Evolutionary conservation across 176 grass and related monocot species (phyloP), one percentile per base, ranked within the genome.

Genomic region (Oryza glumipatula): DNA sequence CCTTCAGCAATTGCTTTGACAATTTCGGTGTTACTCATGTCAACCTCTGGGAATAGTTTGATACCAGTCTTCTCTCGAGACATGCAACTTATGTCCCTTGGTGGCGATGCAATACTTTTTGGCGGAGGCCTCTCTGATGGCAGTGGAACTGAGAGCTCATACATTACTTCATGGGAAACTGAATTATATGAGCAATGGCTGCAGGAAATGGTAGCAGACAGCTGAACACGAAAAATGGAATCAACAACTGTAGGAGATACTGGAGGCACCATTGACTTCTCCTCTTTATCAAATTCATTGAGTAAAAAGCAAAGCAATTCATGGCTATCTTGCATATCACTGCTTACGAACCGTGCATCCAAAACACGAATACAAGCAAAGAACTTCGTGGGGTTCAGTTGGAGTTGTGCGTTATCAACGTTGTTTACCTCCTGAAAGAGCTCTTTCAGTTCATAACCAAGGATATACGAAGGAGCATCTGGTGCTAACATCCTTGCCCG

Each of bases 321-420:
- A 66, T 90, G 86, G 83, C 95, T 95, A 66, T 98, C 89, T 6
- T 90, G 88, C 76, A 94, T 87, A 60, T 60, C 44, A 33, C 56
- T 28, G 9, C 26, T 67, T 36, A 26, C 14, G 12, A 79, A 98
- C 45, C 49, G 81, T 11, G 35, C 68, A 75, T 92, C 65, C 70
- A 65, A 85, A 23, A 21, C 11, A 0, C 60, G 65, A 49, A 98
- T 32, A 65, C 69, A 61, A 73, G 3, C 24, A 44, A 94, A 75
- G 77, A 98, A 77, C n/a, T 68, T 77, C 7, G 15, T 47, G 11
- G 93, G 91, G 70, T 83, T 49, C 71, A 94, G 67, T 13, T 10
- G 21, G 9, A 2, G 41, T 82, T 77, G 88, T 8, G 41, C 69
- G 92, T 73, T 36, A 70, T 82, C 70, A 13, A 2, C 78, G 26